Conservation (phyloP, 441 rosid species). For the Theobroma grandiflorum region DNA sequence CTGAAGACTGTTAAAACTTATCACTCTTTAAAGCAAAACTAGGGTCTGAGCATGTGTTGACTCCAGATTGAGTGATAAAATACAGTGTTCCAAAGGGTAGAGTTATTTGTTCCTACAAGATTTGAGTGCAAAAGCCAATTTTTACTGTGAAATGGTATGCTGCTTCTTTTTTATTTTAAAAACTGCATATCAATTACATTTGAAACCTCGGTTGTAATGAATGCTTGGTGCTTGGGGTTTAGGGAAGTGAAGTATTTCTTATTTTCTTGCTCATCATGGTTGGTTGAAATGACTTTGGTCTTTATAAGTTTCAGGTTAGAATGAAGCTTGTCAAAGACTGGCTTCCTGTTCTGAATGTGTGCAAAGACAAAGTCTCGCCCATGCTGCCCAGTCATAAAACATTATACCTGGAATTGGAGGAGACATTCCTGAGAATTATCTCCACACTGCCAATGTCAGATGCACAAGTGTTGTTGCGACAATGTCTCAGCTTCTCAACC, state of each 20-base stretch:
- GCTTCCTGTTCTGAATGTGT: conserved; percentile 76
- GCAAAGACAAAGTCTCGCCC: conserved; percentile 60
- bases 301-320: conserved; percentile 57
- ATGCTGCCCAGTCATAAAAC: conserved; percentile 52
- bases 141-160: background rate
- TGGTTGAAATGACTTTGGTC: background rate
- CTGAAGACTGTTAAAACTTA: background rate
- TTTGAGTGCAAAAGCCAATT: background rate
- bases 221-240: background rate
- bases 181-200: background rate
- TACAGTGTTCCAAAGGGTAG: background rate
- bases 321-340: conserved; percentile 69
- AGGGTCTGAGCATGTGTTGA: background rate
- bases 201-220: background rate
- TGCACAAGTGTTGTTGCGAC: conserved; percentile 60
- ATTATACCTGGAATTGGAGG: conserved; percentile 66
- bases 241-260: background rate
- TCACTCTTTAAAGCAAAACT: background rate
- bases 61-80: background rate
- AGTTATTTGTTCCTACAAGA: background rate
- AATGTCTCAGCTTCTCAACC: conserved; percentile 74
- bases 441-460: conserved; percentile 72
- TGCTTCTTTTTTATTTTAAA: background rate
- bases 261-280: background rate
- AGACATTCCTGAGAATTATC: conserved; percentile 69